phyloP scores from a whole-genome alignment of 352 stramenopile species.

The Globisporangium radiosum region DNA sequence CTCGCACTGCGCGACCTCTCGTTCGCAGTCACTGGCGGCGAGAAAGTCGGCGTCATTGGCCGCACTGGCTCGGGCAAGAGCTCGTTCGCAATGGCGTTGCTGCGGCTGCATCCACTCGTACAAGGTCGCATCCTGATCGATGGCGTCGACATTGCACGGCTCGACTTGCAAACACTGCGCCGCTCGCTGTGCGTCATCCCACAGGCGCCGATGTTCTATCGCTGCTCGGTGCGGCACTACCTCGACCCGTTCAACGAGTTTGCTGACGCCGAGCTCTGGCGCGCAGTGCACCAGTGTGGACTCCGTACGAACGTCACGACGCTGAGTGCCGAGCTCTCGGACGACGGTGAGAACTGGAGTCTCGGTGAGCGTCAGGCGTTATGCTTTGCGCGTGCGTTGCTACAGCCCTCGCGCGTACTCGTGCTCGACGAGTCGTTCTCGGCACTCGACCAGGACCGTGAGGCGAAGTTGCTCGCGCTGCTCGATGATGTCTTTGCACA shows the following conservation, averaged over 20 bases:
- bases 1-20: too few species aligned
- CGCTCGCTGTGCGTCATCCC: slow-evolving; percentile 67
- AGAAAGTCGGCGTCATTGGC: too few species aligned
- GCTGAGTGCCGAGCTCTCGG: slow-evolving; percentile 34
- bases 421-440: slow-evolving; percentile 87
- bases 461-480: slow-evolving; percentile 75
- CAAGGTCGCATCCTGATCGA: too few species aligned
- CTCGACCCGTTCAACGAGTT: slow-evolving; percentile 88
- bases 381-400: slow-evolving; percentile 80
- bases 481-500: slow-evolving; percentile 31
- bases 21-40: too few species aligned
- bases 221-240: slow-evolving; percentile 87
- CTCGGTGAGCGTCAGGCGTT: slow-evolving; percentile 89
- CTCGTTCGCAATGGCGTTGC: too few species aligned
- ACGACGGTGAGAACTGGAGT: slow-evolving; percentile 80
- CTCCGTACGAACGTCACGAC: slow-evolving; percentile 14
- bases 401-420: slow-evolving; percentile 80
- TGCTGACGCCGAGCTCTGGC: slow-evolving; percentile 45
- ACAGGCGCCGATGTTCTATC: slow-evolving; percentile 89
- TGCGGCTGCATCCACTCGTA: too few species aligned
- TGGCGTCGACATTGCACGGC: too few species aligned
- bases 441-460: slow-evolving; percentile 76
- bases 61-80: too few species aligned
- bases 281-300: slow-evolving; percentile 32
- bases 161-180: slow-evolving; percentile 28